A percentile compares a stretch with the other conserved stretches of the same genome.
Evolutionary conservation across 305 asterid genomes (phyloP).

Genomic region (Salvia sclarea): DNA sequence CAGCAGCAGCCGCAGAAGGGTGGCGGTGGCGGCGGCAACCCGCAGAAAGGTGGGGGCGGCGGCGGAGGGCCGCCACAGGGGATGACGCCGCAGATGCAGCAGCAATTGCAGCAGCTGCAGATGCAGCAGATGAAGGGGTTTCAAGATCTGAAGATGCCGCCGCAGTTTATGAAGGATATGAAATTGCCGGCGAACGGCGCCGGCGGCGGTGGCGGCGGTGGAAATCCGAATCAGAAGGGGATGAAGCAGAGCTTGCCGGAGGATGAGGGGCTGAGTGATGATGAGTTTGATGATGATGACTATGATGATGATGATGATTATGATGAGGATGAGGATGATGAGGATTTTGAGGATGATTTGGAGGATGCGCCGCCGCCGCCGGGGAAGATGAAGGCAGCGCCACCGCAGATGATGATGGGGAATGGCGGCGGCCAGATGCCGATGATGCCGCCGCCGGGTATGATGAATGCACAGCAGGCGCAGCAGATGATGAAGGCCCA

Average conservation of each 20-base stretch:
- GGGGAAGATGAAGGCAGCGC: constrained; percentile 45
- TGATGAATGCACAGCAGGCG: constrained; percentile 45
- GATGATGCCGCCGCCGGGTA: constrained; percentile 33
- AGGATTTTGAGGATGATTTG: constrained; percentile 49
- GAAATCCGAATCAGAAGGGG: constrained; percentile 39
- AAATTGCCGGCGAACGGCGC: constrained; percentile 44
- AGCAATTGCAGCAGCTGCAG: constrained; percentile 49
- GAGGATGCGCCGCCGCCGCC: constrained; percentile 41
- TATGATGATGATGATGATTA: constrained; percentile 43
- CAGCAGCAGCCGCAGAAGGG: constrained; percentile 12
- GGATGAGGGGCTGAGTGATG: constrained; percentile 55
- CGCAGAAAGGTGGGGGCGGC: constrained; percentile 49
- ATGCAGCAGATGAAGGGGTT: constrained; percentile 68
- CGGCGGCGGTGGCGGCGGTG: too few species aligned
- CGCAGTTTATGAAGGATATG: constrained; percentile 51
- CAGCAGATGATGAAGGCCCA: constrained; percentile 44
- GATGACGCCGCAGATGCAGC: constrained; percentile 43
- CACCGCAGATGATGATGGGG: constrained; percentile 32
- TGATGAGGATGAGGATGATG: constrained; percentile 40
- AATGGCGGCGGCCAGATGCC: constrained; percentile 31
- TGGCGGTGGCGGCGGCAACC: constrained; percentile 40
- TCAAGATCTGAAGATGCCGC: constrained; percentile 70
- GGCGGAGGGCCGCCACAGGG: constrained; percentile 31
- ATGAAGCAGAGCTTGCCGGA: constrained; percentile 44
- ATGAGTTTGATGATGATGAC: constrained; percentile 42